A percentile compares a stretch with the other conserved stretches of the same genome.
These are phyloP conservation scores for Ustilago nuda DNA, from an alignment of 1,284 basidiomycete species.

Conservation along the genomic window DNA sequence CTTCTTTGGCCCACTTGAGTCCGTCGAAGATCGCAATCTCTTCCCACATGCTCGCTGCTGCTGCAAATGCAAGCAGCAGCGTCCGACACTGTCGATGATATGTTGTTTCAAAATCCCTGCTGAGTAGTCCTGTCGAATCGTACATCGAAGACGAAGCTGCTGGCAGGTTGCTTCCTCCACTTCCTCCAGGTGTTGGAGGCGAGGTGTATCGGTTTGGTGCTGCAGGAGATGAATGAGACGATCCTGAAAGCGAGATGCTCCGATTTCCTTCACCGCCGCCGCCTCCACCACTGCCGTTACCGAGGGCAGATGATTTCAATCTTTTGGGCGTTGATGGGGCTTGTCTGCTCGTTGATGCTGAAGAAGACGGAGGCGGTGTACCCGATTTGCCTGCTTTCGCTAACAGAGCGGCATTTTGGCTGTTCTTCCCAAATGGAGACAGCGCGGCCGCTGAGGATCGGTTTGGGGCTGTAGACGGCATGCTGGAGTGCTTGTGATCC, in stretches of 20 bases:
- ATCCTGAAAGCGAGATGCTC: slow-evolving; percentile 36
- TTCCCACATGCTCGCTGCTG: slow-evolving; percentile 54
- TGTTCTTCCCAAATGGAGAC: slow-evolving; percentile 55
- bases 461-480: slow-evolving; percentile 28
- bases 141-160: slow-evolving; percentile 27
- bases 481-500: not conserved
- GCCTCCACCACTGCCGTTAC: slow-evolving; percentile 15
- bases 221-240: slow-evolving; percentile 32
- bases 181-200: slow-evolving; percentile 23
- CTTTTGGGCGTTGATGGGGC: slow-evolving; percentile 34
- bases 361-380: slow-evolving; percentile 23
- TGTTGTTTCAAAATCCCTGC: slow-evolving; percentile 57
- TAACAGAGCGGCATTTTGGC: slow-evolving; percentile 48
- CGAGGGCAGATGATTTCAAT: slow-evolving; percentile 19
- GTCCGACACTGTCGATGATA: slow-evolving; percentile 57
- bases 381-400: slow-evolving; percentile 38
- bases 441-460: slow-evolving; percentile 31
- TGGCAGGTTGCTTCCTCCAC: not conserved
- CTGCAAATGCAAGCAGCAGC: slow-evolving; percentile 48
- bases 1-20: slow-evolving; percentile 57
- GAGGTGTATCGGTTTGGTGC: slow-evolving; percentile 22
- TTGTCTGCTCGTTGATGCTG: slow-evolving; percentile 12
- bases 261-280: slow-evolving; percentile 20
- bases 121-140: slow-evolving; percentile 45
- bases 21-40: slow-evolving; percentile 62